phyloP scores from a whole-genome alignment of 306 rosid species.

The Quercus dentata region DNA sequence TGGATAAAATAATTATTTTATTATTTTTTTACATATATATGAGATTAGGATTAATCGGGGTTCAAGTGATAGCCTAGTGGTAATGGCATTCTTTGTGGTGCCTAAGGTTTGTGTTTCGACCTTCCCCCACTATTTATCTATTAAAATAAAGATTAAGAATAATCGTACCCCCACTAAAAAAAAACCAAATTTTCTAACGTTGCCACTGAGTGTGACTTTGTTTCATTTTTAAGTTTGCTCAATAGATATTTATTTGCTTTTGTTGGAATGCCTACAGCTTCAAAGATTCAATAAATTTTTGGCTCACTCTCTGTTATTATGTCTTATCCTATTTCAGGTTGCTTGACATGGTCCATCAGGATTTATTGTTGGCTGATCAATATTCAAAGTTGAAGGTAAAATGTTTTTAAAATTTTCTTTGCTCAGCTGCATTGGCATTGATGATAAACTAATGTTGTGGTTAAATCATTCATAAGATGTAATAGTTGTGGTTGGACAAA shows the following conservation, averaged over 20 bases:
- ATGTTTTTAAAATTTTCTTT: constrained; percentile 10
- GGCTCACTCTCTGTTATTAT: constrained; percentile 12
- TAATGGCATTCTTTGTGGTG: too few species aligned
- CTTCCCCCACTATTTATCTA: too few species aligned
- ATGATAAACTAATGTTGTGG: constrained; percentile 8
- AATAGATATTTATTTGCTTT: constrained; percentile 3
- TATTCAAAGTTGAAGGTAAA: constrained; percentile 82
- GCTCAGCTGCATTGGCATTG: constrained; percentile 7
- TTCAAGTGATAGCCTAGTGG: too few species aligned
- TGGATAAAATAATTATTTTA: too few species aligned
- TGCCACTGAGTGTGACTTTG: not conserved
- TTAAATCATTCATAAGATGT: not conserved
- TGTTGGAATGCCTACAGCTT: constrained; percentile 8
- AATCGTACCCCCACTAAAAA: too few species aligned
- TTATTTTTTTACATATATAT: too few species aligned
- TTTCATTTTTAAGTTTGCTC: constrained; percentile 10
- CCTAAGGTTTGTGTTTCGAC: too few species aligned
- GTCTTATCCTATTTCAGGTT: constrained; percentile 50
- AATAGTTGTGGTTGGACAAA: constrained; percentile 12
- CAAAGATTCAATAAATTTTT: constrained; percentile 4
- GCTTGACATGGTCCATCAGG: constrained; percentile 85
- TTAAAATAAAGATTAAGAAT: too few species aligned
- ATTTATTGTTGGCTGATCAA: constrained; percentile 82
- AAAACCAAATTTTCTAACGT: too few species aligned
- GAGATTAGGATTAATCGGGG: too few species aligned